A percentile compares a stretch with the other conserved stretches of the same genome.
phyloP scores from a whole-genome alignment of 352 stramenopile genomes.

The Globisporangium paroecandrum region DNA sequence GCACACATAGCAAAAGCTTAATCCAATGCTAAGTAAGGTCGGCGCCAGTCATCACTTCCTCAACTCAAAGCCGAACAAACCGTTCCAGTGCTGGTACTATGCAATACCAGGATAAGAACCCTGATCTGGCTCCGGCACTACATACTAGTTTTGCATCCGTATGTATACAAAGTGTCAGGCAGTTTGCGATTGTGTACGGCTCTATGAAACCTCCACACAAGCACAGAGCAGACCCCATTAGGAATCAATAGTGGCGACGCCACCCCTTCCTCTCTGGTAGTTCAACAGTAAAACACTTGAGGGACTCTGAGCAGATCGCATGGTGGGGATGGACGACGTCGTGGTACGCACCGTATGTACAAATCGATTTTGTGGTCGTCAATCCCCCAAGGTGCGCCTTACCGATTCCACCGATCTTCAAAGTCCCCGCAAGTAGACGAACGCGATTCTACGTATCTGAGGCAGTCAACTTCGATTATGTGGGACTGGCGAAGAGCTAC shows the following conservation, averaged over 20 bases:
- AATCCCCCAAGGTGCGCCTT: background rate
- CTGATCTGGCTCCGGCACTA: background rate
- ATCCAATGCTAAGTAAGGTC: background rate
- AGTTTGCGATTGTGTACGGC: background rate
- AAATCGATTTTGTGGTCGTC: background rate
- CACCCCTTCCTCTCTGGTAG: background rate
- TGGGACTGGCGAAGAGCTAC: background rate
- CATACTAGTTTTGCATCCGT: background rate
- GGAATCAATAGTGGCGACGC: background rate
- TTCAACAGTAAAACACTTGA: background rate
- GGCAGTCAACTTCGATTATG: constrained; percentile 2
- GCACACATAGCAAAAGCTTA: background rate
- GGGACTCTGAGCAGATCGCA: background rate
- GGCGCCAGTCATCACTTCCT: too few species aligned
- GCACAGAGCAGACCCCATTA: background rate
- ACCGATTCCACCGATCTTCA: background rate
- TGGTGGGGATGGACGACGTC: background rate
- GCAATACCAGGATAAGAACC: background rate
- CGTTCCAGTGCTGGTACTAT: background rate
- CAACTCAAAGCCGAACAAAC: background rate
- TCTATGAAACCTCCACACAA: background rate
- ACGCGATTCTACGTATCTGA: background rate
- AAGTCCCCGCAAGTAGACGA: background rate
- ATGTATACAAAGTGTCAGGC: background rate
- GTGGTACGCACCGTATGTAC: background rate